Conservation (phyloP, 1,284 basidiomycete genomes). For the Omphalotus olearius region DNA sequence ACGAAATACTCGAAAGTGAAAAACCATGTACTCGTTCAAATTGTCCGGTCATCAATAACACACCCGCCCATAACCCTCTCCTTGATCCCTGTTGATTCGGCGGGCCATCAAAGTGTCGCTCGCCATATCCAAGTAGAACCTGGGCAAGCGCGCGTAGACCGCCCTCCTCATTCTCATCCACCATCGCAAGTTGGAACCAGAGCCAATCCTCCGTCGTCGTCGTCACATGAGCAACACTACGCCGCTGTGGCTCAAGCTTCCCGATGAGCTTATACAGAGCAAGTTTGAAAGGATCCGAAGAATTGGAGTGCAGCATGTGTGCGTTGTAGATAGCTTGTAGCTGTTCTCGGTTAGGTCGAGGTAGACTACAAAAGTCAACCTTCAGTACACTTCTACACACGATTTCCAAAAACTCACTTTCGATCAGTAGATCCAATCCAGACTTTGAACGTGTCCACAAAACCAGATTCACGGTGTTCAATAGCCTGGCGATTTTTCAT, state of each 20-base stretch:
- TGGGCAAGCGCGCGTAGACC: slow-evolving; percentile 80
- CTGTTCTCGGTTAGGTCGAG: slow-evolving; percentile 80
- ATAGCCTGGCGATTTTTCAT: slow-evolving; percentile 71
- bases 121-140: slow-evolving; percentile 84
- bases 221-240: slow-evolving; percentile 83
- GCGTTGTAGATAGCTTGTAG: slow-evolving; percentile 89
- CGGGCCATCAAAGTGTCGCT: slow-evolving; percentile 83
- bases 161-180: slow-evolving; percentile 75
- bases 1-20: neutral
- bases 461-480: slow-evolving; percentile 78
- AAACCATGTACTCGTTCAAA: slow-evolving; percentile 78
- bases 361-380: slow-evolving; percentile 43
- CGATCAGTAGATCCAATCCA: slow-evolving; percentile 85
- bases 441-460: slow-evolving; percentile 80
- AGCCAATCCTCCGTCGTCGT: slow-evolving; percentile 97
- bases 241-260: slow-evolving; percentile 80
- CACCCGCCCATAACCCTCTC: slow-evolving; percentile 82
- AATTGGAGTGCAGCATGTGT: slow-evolving; percentile 84
- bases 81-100: slow-evolving; percentile 53
- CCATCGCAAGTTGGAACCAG: slow-evolving; percentile 95
- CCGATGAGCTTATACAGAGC: slow-evolving; percentile 96
- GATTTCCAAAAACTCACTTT: slow-evolving; percentile 40
- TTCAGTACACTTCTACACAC: slow-evolving; percentile 2
- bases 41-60: slow-evolving; percentile 89
- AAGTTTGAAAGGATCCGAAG: slow-evolving; percentile 91